phyloP scores from a whole-genome alignment of 176 grass and related monocot species.

The Phragmites australis region DNA sequence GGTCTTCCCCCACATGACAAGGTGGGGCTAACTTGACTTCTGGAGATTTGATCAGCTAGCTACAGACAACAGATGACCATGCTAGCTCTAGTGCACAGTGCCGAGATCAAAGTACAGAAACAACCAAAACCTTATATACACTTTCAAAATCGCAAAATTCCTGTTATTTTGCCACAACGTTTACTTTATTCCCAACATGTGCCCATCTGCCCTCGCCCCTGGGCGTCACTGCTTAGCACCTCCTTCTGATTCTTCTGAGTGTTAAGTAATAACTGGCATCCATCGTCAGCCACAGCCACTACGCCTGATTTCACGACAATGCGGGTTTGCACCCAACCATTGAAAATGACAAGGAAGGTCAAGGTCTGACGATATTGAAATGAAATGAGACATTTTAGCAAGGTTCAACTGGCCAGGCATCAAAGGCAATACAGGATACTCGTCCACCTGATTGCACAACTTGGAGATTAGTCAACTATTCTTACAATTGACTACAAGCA shows the following conservation, averaged over 20 bases:
- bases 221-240: no score
- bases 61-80: neutral
- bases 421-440: slow-evolving; percentile 46
- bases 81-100: neutral
- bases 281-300: slow-evolving; percentile 57
- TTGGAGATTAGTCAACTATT: slow-evolving; percentile 8
- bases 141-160: neutral
- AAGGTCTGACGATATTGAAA: no score
- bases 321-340: no score
- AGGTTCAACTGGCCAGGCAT: no score
- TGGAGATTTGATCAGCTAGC: no score
- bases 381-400: no score
- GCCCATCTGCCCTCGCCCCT: neutral
- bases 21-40: no score
- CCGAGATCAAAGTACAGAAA: neutral
- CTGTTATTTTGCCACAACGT: neutral
- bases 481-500: neutral
- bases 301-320: slow-evolving; percentile 54
- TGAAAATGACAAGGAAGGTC: no score
- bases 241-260: no score
- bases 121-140: neutral
- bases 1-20: neutral
- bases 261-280: slow-evolving; percentile 49
- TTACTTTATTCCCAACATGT: neutral
- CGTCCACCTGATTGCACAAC: slow-evolving; percentile 36